phyloP scores from a whole-genome alignment of 768 basidiomycete species.

The Vishniacozyma victoriae region DNA sequence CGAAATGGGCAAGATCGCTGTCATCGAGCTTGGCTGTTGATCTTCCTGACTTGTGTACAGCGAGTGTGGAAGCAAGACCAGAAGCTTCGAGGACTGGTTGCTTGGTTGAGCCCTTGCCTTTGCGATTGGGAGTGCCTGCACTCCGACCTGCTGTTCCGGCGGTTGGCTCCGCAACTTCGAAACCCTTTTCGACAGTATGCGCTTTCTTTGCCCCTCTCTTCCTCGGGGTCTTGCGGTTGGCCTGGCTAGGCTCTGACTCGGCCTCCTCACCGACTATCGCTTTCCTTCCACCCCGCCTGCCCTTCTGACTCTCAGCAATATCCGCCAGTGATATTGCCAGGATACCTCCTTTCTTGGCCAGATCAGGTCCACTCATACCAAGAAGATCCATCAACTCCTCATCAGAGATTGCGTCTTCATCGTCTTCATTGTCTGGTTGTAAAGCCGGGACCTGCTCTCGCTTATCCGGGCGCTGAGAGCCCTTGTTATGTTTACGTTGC shows the following conservation, averaged over 20 bases:
- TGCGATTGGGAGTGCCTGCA: too few species aligned
- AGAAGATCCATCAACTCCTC: conserved; percentile 15
- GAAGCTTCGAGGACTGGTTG: too few species aligned
- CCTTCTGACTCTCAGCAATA: conserved; percentile 1
- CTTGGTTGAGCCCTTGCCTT: too few species aligned
- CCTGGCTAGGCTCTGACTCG: not conserved
- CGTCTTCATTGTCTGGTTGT: too few species aligned
- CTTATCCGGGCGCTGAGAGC: not conserved
- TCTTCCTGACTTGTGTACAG: too few species aligned
- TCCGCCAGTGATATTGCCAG: conserved; percentile 7
- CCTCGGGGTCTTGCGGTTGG: not conserved
- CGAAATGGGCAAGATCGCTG: too few species aligned
- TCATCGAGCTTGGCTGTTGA: too few species aligned
- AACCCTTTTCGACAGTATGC: not conserved
- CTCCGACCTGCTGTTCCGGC: too few species aligned
- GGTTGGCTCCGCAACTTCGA: not conserved
- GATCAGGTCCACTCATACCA: conserved; percentile 2
- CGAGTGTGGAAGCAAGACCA: too few species aligned
- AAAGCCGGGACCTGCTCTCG: not conserved
- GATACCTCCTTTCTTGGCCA: conserved; percentile 1
- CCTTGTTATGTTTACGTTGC: not conserved
- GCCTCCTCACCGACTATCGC: not conserved
- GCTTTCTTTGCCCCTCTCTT: not conserved
- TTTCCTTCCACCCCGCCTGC: not conserved
- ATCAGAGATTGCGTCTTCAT: too few species aligned